These are phyloP conservation scores for Thelonectria rubi DNA, from an alignment of 2,329 filamentous ascomycete species.

Conservation along the genomic window DNA sequence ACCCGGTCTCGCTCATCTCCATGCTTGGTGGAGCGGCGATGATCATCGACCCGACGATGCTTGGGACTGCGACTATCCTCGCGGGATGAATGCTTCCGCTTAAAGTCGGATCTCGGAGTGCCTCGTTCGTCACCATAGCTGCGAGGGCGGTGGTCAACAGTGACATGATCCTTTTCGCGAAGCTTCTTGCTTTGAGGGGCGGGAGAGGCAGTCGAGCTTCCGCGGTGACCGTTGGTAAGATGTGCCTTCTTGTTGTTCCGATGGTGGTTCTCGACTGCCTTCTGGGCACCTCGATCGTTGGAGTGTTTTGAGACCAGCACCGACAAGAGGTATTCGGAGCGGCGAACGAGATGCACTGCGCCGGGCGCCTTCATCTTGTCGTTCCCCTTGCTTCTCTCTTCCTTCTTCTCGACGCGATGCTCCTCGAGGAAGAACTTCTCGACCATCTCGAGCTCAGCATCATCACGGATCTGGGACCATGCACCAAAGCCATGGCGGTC, in stretches of 20 bases:
- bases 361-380: slow-evolving; percentile 90
- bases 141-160: slow-evolving; percentile 60
- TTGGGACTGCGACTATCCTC: slow-evolving; percentile 56
- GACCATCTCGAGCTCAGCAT: slow-evolving; percentile 81
- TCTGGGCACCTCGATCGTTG: slow-evolving; percentile 77
- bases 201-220: slow-evolving; percentile 75
- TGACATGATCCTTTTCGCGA: slow-evolving; percentile 57
- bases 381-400: slow-evolving; percentile 82
- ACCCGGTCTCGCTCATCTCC: slow-evolving; percentile 50
- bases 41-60: slow-evolving; percentile 53
- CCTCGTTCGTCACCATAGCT: slow-evolving; percentile 62
- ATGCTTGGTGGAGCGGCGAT: slow-evolving; percentile 49
- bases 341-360: slow-evolving; percentile 94
- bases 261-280: slow-evolving; percentile 89
- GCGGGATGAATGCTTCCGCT: slow-evolving; percentile 67
- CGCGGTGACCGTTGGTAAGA: slow-evolving; percentile 67
- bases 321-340: slow-evolving; percentile 94
- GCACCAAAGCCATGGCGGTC: slow-evolving; percentile 93
- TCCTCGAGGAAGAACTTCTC: slow-evolving; percentile 98
- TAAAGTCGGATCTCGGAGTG: slow-evolving; percentile 63
- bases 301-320: slow-evolving; percentile 88
- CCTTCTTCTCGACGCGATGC: slow-evolving; percentile 97
- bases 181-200: slow-evolving; percentile 63
- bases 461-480: slow-evolving; percentile 94
- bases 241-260: slow-evolving; percentile 83